phyloP scores from a whole-genome alignment of 2,329 filamentous ascomycete genomes.

The Botrytis medusae region DNA sequence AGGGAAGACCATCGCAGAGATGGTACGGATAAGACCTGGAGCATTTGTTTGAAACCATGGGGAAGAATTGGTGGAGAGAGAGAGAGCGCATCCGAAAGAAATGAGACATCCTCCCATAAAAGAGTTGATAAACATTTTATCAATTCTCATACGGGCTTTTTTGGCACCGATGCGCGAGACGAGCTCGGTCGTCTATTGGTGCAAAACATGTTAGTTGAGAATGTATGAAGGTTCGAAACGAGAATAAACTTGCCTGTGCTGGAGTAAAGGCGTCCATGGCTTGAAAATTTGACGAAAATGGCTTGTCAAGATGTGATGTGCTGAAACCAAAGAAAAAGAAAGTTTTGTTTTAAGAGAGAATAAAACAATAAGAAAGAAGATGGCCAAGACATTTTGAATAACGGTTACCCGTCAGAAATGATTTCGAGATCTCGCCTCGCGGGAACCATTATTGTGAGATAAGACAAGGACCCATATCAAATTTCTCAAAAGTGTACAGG shows the following conservation, averaged over 20 bases:
- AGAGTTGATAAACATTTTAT: constrained; percentile 53
- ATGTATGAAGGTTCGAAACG: not conserved
- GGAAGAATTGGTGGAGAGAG: constrained; percentile 47
- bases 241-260: constrained; percentile 28
- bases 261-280: constrained; percentile 47
- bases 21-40: constrained; percentile 48
- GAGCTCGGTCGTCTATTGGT: constrained; percentile 49
- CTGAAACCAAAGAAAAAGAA: not conserved
- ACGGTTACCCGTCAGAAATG: constrained; percentile 1
- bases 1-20: constrained; percentile 49
- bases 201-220: constrained; percentile 11
- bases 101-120: constrained; percentile 53
- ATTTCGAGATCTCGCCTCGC: not conserved
- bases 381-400: constrained; percentile 8
- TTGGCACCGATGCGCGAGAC: constrained; percentile 50
- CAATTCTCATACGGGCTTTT: constrained; percentile 53
- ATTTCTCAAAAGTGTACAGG: not conserved
- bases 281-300: constrained; percentile 4
- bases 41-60: constrained; percentile 52
- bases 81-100: constrained; percentile 50
- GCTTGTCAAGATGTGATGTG: not conserved
- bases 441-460: not conserved
- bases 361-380: not conserved
- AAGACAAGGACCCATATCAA: constrained; percentile 9
- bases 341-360: not conserved